Base-by-base conservation (phyloP, 2,329 filamentous ascomycete genomes). In the Cladosporium sphaerospermum region DNA sequence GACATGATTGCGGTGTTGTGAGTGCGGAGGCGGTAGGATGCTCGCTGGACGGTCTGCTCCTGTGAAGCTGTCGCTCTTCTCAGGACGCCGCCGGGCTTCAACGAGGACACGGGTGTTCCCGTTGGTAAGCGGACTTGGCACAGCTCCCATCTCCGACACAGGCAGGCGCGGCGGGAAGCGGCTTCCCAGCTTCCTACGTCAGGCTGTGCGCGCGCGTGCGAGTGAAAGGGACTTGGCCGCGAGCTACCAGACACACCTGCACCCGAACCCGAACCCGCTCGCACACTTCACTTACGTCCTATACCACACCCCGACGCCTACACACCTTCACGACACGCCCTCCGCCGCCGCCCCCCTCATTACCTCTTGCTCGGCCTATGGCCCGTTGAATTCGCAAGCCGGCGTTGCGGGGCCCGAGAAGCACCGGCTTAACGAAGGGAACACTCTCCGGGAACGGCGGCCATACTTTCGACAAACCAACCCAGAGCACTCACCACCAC, bases 1-100 rank as follows among this genome's bases (percentile, higher is more conserved):
- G 84, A 85, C 85, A 89, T 87, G 71, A 69, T 70, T 63, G 62
- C 62, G 66, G 62, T 57, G 54, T 39, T 49, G 39, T 53, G 52
- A 32, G 57, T 49, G 52, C 49, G 39, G 56, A 54, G 57, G 55
- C 45, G 57, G 61, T 14, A 57, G 57, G 59, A 39, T 44, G 42
- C 46, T 31, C 39, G 43, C 45, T 41, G 43, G 37, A 44, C 41
- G 44, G 36, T 47, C 32, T 53, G 42, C 43, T 46, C 37, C 45
- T 41, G 36, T 13, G 50, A 47, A 52, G 34, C 42, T 47, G 43
- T 53, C 51, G 36, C 43, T 53, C 51, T 53, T 46, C 51, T 42
- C 43, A 53, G 18, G 43, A 42, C 55, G 40, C 10, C 40, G 40
- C 14, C 23, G 40, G 40, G 23, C 40, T 42, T 42, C 40, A 37